phyloP scores from a whole-genome alignment of 2,329 filamentous ascomycete genomes.

The Xylariaceae sp. region DNA sequence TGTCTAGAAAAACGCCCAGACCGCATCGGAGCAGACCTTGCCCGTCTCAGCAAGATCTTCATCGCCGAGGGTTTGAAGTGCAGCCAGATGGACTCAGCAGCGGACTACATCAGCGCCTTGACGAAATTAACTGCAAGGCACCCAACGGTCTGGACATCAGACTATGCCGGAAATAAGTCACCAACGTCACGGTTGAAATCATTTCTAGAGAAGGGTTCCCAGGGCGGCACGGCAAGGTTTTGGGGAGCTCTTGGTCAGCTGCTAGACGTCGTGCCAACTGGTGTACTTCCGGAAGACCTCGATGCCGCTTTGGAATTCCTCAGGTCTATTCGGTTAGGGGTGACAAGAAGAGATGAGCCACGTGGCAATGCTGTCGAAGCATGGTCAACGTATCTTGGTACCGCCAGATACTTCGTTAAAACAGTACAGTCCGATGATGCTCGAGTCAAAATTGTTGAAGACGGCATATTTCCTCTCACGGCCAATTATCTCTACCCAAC shows the following conservation, averaged over 20 bases:
- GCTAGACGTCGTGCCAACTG: constrained; percentile 58
- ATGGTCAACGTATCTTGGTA: constrained; percentile 75
- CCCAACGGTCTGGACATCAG: constrained; percentile 73
- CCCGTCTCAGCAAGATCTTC: constrained; percentile 60
- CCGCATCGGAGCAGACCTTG: constrained; percentile 52
- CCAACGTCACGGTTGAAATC: constrained; percentile 62
- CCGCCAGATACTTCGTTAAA: constrained; percentile 57
- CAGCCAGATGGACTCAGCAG: constrained; percentile 73
- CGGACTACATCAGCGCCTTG: constrained; percentile 70
- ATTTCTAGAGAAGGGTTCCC: constrained; percentile 83
- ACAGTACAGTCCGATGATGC: constrained; percentile 50
- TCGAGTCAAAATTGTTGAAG: constrained; percentile 47
- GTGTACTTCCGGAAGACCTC: constrained; percentile 53
- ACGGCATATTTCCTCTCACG: constrained; percentile 57
- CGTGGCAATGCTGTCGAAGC: constrained; percentile 67
- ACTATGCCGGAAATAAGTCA: constrained; percentile 56
- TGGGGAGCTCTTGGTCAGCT: constrained; percentile 72
- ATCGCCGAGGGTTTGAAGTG: constrained; percentile 74
- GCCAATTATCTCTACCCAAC: constrained; percentile 56
- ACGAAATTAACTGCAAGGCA: constrained; percentile 64
- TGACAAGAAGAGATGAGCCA: constrained; percentile 75
- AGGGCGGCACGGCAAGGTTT: constrained; percentile 70
- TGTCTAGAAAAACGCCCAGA: constrained; percentile 52
- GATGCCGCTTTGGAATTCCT: constrained; percentile 65
- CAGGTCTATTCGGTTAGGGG: constrained; percentile 68